Evolutionary conservation across 768 basidiomycete species (phyloP).

Genomic region (Floccularia luteovirens): DNA sequence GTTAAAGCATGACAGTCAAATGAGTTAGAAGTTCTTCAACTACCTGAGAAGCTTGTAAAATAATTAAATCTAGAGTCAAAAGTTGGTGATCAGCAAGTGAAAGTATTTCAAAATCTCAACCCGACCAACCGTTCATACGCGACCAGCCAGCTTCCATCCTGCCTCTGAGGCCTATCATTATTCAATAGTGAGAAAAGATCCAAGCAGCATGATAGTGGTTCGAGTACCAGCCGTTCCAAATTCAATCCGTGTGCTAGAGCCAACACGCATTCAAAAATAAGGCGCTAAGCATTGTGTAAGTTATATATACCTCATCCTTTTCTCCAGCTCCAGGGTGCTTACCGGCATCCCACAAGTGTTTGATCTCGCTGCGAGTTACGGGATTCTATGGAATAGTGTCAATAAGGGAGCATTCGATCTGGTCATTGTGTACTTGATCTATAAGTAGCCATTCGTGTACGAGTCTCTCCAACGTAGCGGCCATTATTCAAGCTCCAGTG

Average conservation of each 20-base stretch:
- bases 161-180: slow-evolving; percentile 55
- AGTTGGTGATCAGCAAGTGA: not conserved
- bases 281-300: not conserved
- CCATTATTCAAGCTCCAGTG: too few species aligned
- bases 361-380: slow-evolving; percentile 39
- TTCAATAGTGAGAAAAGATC: not conserved
- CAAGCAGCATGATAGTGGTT: not conserved
- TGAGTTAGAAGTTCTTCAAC: not conserved
- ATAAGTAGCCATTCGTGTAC: slow-evolving; percentile 30
- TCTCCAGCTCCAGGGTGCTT: slow-evolving; percentile 42
- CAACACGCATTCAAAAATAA: not conserved
- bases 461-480: slow-evolving; percentile 20
- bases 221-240: slow-evolving; percentile 78
- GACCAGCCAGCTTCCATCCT: slow-evolving; percentile 86
- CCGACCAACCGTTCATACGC: slow-evolving; percentile 67
- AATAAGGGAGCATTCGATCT: slow-evolving; percentile 1
- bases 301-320: slow-evolving; percentile 40
- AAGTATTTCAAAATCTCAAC: not conserved
- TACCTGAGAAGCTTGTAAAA: slow-evolving; percentile 80
- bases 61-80: slow-evolving; percentile 45
- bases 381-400: slow-evolving; percentile 32
- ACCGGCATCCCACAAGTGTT: slow-evolving; percentile 32
- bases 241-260: slow-evolving; percentile 57
- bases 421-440: slow-evolving; percentile 20
- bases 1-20: not conserved